Base-by-base conservation (phyloP, 2,329 filamentous ascomycete species). In the Xylaria hypoxylon region DNA sequence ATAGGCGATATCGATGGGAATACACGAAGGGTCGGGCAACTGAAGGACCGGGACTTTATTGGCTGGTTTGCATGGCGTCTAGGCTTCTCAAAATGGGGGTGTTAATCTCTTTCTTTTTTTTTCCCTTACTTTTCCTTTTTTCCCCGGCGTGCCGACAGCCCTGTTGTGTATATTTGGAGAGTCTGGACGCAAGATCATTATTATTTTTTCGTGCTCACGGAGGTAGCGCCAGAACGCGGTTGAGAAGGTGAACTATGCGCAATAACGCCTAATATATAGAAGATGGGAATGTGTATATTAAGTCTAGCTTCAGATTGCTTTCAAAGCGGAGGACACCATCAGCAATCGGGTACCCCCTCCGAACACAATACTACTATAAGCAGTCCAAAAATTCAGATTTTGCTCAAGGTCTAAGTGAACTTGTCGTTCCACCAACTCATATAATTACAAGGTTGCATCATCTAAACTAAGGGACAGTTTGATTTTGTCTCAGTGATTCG, bases 61-160 rank as follows among this genome's bases (percentile, higher is more conserved):
- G 13, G n/a, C 17, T 33, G 58, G 55, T 59, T 63, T 65, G 55
- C 33, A 65, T 52, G 67, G 67, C 58, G 67, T 62, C 52, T 47
- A 17, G 61, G 40, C 40, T 45, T 24, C 45, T 48, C 11, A 47
- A 48, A 33, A 44, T 22, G 56, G 10, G 56, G 51, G 40, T 24
- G 11, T 48, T 28, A 52, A 7, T 35, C 31, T 58, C 51, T 19
- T 56, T 10, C 38, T 40, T 58, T 59, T 44, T 58, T 8, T 28
- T 51, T 60, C 26, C 11, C 38, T 15, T 58, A 51, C n/a, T n/a
- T n/a, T n/a, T n/a, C n/a, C n/a, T n/a, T n/a, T n/a, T n/a, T n/a
- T n/a, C n/a, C n/a, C n/a, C n/a, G n/a, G n/a, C n/a, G n/a, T n/a
- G n/a, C n/a, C n/a, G n/a, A n/a, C 38, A 40, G 19, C 13, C 22